Evolutionary conservation across 2,329 filamentous ascomycete species (phyloP).

Genomic region (Diaporthe sp.): DNA sequence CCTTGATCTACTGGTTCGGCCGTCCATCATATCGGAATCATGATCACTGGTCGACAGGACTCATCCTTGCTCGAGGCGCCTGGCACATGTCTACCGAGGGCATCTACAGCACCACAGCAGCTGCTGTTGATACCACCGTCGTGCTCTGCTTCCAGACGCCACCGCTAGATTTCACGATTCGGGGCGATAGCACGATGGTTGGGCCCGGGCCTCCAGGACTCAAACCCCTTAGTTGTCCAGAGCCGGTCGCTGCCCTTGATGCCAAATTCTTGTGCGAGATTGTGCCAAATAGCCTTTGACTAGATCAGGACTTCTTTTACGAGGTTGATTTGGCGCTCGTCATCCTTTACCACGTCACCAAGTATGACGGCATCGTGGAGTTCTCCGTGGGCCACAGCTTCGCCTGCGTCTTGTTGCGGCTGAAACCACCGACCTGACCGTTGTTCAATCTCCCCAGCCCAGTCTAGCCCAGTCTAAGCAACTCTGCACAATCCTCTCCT

Average conservation of each 20-base stretch:
- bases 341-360: conserved; percentile 20
- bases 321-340: conserved; percentile 11
- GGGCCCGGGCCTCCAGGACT: background rate
- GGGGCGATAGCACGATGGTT: background rate
- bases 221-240: background rate
- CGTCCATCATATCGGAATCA: conserved; percentile 10
- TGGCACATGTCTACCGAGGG: conserved; percentile 31
- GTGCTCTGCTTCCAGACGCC: background rate
- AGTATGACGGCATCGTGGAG: conserved; percentile 30
- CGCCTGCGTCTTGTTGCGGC: conserved; percentile 13
- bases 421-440: conserved; percentile 24
- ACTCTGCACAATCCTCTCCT: conserved; percentile 25
- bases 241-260: conserved; percentile 5
- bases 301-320: background rate
- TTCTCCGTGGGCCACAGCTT: conserved; percentile 11
- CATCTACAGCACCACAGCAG: background rate
- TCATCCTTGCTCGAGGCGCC: conserved; percentile 31
- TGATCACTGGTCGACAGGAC: conserved; percentile 24
- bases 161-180: conserved; percentile 20
- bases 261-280: conserved; percentile 1
- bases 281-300: conserved; percentile 29
- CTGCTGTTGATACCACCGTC: background rate
- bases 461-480: conserved; percentile 16
- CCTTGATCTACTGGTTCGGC: conserved; percentile 23
- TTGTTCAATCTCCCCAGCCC: conserved; percentile 27